Evolutionary conservation across 2,329 filamentous ascomycete species (phyloP).

Genomic region (Ophiosphaerella narmari): DNA sequence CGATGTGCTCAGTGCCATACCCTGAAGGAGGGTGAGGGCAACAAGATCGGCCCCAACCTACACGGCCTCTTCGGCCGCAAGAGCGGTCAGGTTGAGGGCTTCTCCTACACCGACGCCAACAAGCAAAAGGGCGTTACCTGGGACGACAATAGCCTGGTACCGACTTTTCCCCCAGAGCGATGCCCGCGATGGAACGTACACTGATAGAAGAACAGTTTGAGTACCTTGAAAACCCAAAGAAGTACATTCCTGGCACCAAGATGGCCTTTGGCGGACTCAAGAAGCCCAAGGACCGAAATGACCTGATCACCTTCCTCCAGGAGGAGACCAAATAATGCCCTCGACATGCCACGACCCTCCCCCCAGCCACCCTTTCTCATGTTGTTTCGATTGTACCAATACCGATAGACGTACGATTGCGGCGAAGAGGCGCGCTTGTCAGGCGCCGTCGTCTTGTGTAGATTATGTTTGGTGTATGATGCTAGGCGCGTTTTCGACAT

Average conservation of each 20-base stretch:
- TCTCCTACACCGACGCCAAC: slow-evolving; percentile 99
- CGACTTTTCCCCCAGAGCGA: slow-evolving; percentile 25
- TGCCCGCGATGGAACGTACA: no score
- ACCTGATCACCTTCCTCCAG: slow-evolving; percentile 87
- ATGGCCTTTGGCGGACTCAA: slow-evolving; percentile 99
- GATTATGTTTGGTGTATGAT: slow-evolving; percentile 44
- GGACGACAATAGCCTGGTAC: slow-evolving; percentile 82
- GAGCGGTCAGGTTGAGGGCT: slow-evolving; percentile 88
- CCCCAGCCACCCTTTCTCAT: slow-evolving; percentile 31
- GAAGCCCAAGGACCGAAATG: slow-evolving; percentile 99
- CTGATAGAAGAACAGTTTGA: slow-evolving; percentile 66
- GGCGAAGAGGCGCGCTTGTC: slow-evolving; percentile 26
- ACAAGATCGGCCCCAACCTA: slow-evolving; percentile 98
- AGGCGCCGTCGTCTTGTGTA: slow-evolving; percentile 37
- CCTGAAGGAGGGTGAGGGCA: slow-evolving; percentile 83
- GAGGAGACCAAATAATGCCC: slow-evolving; percentile 64
- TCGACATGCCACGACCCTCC: slow-evolving; percentile 33
- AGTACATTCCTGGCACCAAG: slow-evolving; percentile 99
- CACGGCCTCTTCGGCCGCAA: slow-evolving; percentile 98
- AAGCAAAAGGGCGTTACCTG: slow-evolving; percentile 93
- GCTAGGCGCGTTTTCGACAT: slow-evolving; percentile 37
- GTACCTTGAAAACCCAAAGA: slow-evolving; percentile 99
- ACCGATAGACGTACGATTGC: slow-evolving; percentile 48
- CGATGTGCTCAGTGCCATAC: slow-evolving; percentile 99
- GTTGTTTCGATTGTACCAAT: slow-evolving; percentile 43